Evolutionary conservation across 306 rosid species (phyloP).

Genomic region (Vicia faba): DNA sequence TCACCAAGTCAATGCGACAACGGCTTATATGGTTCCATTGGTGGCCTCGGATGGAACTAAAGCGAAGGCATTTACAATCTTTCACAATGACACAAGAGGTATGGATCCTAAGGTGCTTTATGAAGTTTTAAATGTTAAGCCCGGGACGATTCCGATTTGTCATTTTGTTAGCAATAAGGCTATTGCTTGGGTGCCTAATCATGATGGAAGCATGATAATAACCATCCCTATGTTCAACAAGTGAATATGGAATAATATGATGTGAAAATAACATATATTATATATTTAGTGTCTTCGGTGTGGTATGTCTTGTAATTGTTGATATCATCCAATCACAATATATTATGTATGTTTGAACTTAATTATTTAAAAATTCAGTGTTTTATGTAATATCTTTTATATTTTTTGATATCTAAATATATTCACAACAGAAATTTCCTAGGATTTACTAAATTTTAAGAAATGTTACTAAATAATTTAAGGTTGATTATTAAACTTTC

Average conservation of each 20-base stretch:
- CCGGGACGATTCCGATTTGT: not conserved
- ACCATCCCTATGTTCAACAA: not conserved
- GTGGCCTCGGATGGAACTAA: slow-evolving; percentile 23
- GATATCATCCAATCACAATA: too few relatives aligned
- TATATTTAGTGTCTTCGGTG: not conserved
- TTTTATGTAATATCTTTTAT: too few relatives aligned
- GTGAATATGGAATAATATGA: too few relatives aligned
- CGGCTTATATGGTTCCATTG: slow-evolving; percentile 16
- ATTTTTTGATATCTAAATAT: too few relatives aligned
- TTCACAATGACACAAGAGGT: slow-evolving; percentile 37
- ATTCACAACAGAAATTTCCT: too few relatives aligned
- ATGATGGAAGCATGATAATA: not conserved
- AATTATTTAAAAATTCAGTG: too few relatives aligned
- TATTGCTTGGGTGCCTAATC: not conserved
- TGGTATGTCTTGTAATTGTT: not conserved
- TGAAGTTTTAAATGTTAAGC: slow-evolving; percentile 1
- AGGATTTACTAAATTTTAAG: too few relatives aligned
- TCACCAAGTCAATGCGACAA: slow-evolving; percentile 29
- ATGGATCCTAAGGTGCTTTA: slow-evolving; percentile 21
- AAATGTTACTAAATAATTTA: too few relatives aligned
- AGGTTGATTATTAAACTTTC: too few relatives aligned
- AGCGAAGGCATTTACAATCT: slow-evolving; percentile 23
- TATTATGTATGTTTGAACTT: too few relatives aligned
- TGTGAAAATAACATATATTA: not conserved
- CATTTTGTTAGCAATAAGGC: slow-evolving; percentile 7